phyloP scores from a whole-genome alignment of 2,329 filamentous ascomycete species.

The Hymenoscyphus scutula region DNA sequence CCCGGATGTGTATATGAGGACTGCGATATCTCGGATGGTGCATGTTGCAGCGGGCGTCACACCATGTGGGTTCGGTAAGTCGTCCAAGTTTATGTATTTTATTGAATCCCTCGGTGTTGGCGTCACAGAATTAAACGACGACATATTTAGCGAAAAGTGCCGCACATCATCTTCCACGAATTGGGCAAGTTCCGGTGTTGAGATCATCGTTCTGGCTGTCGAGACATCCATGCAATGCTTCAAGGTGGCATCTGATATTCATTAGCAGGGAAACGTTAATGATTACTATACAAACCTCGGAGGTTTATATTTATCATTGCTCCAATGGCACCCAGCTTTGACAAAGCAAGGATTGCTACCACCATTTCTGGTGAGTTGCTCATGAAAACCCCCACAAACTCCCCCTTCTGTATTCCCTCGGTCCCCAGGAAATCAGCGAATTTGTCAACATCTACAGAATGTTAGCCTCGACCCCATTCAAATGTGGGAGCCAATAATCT shows the following conservation, averaged over 20 bases:
- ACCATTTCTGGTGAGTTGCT: slow-evolving; percentile 50
- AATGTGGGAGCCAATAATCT: neutral
- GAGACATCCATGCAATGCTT: slow-evolving; percentile 45
- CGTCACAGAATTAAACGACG: slow-evolving; percentile 35
- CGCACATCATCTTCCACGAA: slow-evolving; percentile 34
- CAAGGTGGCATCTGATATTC: slow-evolving; percentile 41
- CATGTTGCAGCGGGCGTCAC: slow-evolving; percentile 35
- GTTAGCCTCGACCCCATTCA: neutral
- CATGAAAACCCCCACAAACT: slow-evolving; percentile 46
- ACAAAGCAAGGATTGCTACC: slow-evolving; percentile 43
- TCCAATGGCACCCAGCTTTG: slow-evolving; percentile 45
- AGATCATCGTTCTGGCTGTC: slow-evolving; percentile 41
- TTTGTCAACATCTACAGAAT: slow-evolving; percentile 41
- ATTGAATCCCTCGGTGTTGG: slow-evolving; percentile 11
- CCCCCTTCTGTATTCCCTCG: slow-evolving; percentile 39
- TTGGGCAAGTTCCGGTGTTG: slow-evolving; percentile 43
- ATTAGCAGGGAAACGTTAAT: slow-evolving; percentile 2
- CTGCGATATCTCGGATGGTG: slow-evolving; percentile 37
- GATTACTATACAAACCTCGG: slow-evolving; percentile 36
- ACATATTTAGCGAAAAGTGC: slow-evolving; percentile 40
- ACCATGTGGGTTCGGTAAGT: slow-evolving; percentile 18
- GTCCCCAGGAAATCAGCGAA: slow-evolving; percentile 43
- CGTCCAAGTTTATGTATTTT: slow-evolving; percentile 17
- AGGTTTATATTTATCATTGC: slow-evolving; percentile 48
- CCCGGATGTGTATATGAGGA: slow-evolving; percentile 48